Base-by-base conservation (phyloP, 2,329 filamentous ascomycete genomes). In the Neonectria neomacrospora region DNA sequence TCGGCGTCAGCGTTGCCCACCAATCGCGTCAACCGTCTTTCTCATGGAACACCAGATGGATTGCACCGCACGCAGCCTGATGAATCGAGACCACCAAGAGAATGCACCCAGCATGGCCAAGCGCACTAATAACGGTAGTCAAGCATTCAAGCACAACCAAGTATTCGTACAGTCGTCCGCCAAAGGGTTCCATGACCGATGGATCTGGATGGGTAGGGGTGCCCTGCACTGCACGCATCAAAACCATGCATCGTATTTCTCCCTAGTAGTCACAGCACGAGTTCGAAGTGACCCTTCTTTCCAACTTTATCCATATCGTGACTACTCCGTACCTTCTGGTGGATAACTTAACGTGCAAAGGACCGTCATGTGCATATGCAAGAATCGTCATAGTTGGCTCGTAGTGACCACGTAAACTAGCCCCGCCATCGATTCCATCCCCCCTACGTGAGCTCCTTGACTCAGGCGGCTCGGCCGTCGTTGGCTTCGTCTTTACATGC, bases 1-100 rank as follows among this genome's bases (percentile, higher is more conserved):
- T 62, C 47, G 54, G 59, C 55, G 54, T 62, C 54, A 62, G 54
- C 59, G n/a, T 48, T 16, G 23, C 26, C 60, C 42, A 58, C 54
- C 60, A 63, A 63, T 63, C 45, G 48, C 48, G 42, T 53, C 16
- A 39, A 45, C 48, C 34, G 37, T 41, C 41, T 44, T 62, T 62
- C 55, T 62, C 54, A 57, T 62, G 59, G 32, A 54, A 58, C 59
- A 32, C 41, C 48, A 55, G 34, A 39, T 45, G 54, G 50, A 37
- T 30, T 2, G 28, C 28, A 30, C 8, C 28, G 32, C 32, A 42
- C 18, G 48, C 41, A 54, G 54, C 59, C 54, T 58, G 60, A 51
- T 20, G n/a, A 37, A 37, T 16, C 32, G 14, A 37, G 32, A 16
- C 32, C 32, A 37, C 32, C 14, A 5, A 37, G 6, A 18, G 8